Base-by-base conservation (phyloP, 441 rosid genomes). In the Omphalea diandra region DNA sequence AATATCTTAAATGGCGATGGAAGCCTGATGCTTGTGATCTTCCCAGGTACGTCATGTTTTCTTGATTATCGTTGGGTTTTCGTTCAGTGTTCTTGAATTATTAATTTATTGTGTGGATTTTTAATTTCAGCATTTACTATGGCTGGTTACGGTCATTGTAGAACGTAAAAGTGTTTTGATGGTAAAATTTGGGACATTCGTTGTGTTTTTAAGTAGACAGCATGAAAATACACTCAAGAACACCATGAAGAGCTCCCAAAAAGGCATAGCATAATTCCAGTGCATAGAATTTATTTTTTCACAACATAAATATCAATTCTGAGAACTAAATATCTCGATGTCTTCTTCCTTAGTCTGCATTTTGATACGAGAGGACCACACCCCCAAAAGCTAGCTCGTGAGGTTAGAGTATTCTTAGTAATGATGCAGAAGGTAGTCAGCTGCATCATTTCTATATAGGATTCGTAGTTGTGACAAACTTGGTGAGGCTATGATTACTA, bases 11-110 rank as follows among this genome's bases (percentile, higher is more conserved):
- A 38, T 91, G 95, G 98, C 79, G 85, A 41, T 94, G 98, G 98
- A 86, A 90, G 85, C 98, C 98, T 36, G 77, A 94, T 52, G 95
- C 76, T 49, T 94, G 97, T 75, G 89, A 90, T 71, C 97, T 91
- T 67, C 98, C 97, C 27, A 87, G 96, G 98, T 92, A 71, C 29
- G 53, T 63, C 22, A 22, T 63, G 46, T 64, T 14, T 35, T 27
- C 0, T 65, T 47, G 40, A 31, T 18, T 67, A 9, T 29, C 29
- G 63, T 5, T 7, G 43, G 7, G 7, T 22, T 63, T 14, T 17
- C 33, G 8, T 70, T 0, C 9, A 1, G n/a, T 31, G n/a, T 3
- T 0, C 2, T 47, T 18, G 32, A 0, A 47, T 52, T 2, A 22
- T 29, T 38, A 14, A 14, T 38, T 38, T 8, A 18, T 38, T 43